Conservation (phyloP, 2,329 filamentous ascomycete genomes). For the Microsporum canis region DNA sequence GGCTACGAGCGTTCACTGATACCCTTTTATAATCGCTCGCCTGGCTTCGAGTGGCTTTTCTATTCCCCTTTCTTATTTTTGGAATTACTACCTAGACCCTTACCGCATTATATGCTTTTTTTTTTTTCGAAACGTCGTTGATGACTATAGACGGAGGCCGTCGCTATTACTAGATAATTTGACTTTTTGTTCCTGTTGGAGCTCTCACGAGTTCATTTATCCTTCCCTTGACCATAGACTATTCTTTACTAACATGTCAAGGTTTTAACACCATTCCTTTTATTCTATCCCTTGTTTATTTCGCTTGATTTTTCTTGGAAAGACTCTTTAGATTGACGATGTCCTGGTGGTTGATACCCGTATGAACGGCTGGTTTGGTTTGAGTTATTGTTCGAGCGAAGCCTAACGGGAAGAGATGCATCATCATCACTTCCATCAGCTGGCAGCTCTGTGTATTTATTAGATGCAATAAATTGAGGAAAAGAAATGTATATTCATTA, state of each 20-base stretch:
- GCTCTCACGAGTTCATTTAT: background rate
- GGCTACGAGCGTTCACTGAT: conserved; percentile 37
- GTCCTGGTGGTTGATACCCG: background rate
- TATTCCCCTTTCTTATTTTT: conserved; percentile 5
- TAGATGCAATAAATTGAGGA: background rate
- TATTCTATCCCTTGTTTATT: background rate
- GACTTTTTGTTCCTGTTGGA: background rate
- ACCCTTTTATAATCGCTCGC: background rate
- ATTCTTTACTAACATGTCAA: background rate
- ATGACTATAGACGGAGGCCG: background rate
- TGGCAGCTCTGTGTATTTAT: background rate
- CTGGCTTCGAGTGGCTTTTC: background rate
- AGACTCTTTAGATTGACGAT: background rate
- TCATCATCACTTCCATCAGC: background rate
- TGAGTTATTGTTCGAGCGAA: background rate
- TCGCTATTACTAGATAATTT: background rate
- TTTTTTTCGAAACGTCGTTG: background rate
- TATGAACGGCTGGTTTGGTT: background rate
- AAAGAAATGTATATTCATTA: background rate
- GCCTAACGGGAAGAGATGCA: background rate
- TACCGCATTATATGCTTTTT: background rate
- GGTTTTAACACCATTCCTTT: background rate
- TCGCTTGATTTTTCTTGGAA: background rate
- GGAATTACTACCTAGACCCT: background rate
- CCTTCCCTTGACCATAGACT: background rate